Evolutionary conservation across 108 stramenopile species (phyloP).

Genomic region (Chaetoceros tenuissimus): DNA sequence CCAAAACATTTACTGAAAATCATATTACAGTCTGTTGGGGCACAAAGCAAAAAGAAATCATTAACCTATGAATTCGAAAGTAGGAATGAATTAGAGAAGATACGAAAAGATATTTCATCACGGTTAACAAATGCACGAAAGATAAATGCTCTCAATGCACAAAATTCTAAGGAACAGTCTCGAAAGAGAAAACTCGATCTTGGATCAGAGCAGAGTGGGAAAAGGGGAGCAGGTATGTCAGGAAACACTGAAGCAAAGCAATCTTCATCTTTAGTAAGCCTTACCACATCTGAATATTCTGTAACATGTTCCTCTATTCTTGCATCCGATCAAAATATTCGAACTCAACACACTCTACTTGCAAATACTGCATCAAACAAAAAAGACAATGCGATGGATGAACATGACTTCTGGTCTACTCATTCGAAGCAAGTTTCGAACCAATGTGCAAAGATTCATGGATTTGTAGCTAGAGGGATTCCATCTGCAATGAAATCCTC

Average conservation of each 20-base stretch:
- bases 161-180: constrained; percentile 5
- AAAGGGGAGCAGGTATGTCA: background rate
- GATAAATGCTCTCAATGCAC: constrained; percentile 1
- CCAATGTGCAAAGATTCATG: constrained; percentile 76
- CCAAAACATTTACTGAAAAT: constrained; percentile 71
- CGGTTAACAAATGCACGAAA: constrained; percentile 20
- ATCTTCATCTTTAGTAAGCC: constrained; percentile 19
- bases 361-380: constrained; percentile 17
- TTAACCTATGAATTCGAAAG: constrained; percentile 56
- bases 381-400: constrained; percentile 53
- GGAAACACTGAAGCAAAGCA: constrained; percentile 12
- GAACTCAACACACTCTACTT: constrained; percentile 68
- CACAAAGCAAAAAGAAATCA: background rate
- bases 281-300: background rate
- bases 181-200: background rate
- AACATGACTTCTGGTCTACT: constrained; percentile 84
- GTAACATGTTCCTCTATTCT: constrained; percentile 73
- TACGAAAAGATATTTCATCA: constrained; percentile 54
- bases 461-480: constrained; percentile 37
- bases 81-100: constrained; percentile 48
- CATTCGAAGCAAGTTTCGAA: constrained; percentile 58
- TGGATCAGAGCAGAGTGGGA: background rate
- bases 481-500: constrained; percentile 57
- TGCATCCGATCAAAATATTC: constrained; percentile 72
- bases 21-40: constrained; percentile 2